Conservation (phyloP, 768 basidiomycete genomes). For the Boletus reticulatus region DNA sequence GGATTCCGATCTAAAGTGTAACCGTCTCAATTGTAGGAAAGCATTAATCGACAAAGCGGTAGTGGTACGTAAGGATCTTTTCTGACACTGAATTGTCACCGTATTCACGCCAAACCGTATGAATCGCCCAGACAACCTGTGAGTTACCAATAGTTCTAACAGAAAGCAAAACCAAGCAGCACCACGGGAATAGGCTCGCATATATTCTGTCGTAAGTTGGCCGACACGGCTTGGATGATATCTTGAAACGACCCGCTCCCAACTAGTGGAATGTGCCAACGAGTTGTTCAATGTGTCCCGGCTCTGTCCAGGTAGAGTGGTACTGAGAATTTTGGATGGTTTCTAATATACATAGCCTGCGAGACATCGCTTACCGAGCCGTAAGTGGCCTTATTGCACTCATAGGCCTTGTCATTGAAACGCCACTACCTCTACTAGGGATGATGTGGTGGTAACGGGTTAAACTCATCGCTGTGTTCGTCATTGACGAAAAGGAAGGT, state of each 20-base stretch:
- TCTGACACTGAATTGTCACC: background rate
- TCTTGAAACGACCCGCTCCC: background rate
- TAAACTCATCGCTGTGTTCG: background rate
- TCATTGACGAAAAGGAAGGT: slow-evolving; percentile 43
- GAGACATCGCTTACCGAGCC: slow-evolving; percentile 79
- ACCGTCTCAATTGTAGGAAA: slow-evolving; percentile 72
- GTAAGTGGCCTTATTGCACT: slow-evolving; percentile 38
- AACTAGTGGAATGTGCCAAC: slow-evolving; percentile 77
- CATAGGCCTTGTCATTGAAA: background rate
- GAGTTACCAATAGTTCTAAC: slow-evolving; percentile 16
- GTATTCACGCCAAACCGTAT: slow-evolving; percentile 12
- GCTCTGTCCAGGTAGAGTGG: slow-evolving; percentile 67
- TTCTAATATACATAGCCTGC: slow-evolving; percentile 52
- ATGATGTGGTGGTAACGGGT: slow-evolving; percentile 58
- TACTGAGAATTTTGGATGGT: background rate
- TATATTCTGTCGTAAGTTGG: slow-evolving; percentile 71
- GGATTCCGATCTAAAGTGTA: slow-evolving; percentile 78
- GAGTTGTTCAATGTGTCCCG: slow-evolving; percentile 76
- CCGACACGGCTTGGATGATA: background rate
- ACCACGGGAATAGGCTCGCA: slow-evolving; percentile 59
- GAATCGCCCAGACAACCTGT: slow-evolving; percentile 52
- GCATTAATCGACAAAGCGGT: slow-evolving; percentile 75
- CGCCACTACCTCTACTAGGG: slow-evolving; percentile 9
- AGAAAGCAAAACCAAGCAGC: background rate
- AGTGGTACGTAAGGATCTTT: slow-evolving; percentile 54